phyloP scores from a whole-genome alignment of 2,329 filamentous ascomycete genomes.

The Cytospora piceicola region DNA sequence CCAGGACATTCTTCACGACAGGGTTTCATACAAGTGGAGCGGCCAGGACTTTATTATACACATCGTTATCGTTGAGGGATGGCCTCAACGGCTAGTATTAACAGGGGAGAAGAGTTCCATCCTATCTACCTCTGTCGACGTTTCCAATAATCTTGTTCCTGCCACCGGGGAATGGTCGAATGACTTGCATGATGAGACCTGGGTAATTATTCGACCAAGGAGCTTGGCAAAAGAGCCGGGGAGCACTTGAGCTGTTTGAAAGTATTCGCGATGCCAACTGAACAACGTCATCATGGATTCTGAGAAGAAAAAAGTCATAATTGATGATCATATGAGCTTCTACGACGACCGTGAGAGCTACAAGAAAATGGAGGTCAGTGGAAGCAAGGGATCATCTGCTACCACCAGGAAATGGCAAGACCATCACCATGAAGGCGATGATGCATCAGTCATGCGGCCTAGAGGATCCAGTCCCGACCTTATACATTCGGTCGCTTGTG shows the following conservation, averaged over 20 bases:
- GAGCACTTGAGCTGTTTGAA: constrained; percentile 64
- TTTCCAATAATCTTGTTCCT: constrained; percentile 41
- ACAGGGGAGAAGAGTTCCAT: constrained; percentile 10
- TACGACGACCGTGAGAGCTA: constrained; percentile 65
- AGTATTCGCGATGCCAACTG: constrained; percentile 60
- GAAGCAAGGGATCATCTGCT: constrained; percentile 72
- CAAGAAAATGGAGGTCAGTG: constrained; percentile 66
- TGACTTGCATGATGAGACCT: constrained; percentile 65
- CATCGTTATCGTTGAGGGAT: constrained; percentile 42
- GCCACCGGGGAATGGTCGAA: constrained; percentile 58
- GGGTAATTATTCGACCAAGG: constrained; percentile 69
- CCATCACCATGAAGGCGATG: constrained; percentile 69
- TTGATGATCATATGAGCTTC: constrained; percentile 67
- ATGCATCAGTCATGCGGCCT: constrained; percentile 65
- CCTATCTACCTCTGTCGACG: constrained; percentile 8
- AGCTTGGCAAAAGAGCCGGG: constrained; percentile 64
- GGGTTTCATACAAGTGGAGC: constrained; percentile 50
- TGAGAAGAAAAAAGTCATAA: constrained; percentile 66
- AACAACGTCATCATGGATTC: constrained; percentile 68
- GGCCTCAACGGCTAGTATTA: constrained; percentile 16
- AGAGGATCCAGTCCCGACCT: constrained; percentile 57
- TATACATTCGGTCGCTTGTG: constrained; percentile 62
- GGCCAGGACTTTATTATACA: constrained; percentile 49
- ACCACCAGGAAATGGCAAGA: constrained; percentile 68
- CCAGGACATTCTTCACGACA: constrained; percentile 43